Conservation (phyloP, 257 asterid genomes). For the Nicotiana otophora region DNA sequence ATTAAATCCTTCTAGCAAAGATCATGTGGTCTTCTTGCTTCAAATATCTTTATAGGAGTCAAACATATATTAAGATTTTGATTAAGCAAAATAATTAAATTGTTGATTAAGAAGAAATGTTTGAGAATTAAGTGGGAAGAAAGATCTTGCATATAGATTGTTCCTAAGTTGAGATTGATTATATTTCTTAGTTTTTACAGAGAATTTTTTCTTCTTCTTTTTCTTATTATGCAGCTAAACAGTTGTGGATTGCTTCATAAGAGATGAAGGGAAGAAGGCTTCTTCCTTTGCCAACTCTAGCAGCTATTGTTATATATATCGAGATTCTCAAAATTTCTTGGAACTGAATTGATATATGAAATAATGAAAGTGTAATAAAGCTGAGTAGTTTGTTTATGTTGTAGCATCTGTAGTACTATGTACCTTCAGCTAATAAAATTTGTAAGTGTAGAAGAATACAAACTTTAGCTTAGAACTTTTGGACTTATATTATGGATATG, state of each 20-base stretch:
- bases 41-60: too few relatives aligned
- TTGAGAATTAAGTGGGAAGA: neutral
- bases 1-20: too few relatives aligned
- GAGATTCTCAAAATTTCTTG: neutral
- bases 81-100: neutral
- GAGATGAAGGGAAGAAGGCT: neutral
- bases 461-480: neutral
- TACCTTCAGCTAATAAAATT: neutral
- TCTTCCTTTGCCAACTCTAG: neutral
- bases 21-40: too few relatives aligned
- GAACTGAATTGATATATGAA: neutral
- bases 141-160: neutral
- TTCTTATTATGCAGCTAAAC: slow-evolving; percentile 35
- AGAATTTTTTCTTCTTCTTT: too few relatives aligned
- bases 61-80: neutral
- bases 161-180: neutral
- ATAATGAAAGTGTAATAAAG: neutral
- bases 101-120: neutral
- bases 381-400: neutral
- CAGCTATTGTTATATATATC: neutral
- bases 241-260: slow-evolving; percentile 26
- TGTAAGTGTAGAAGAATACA: neutral
- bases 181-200: neutral
- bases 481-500: too few relatives aligned
- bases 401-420: neutral